Percentiles rank a stretch among this genome's conserved stretches.
Conservation (phyloP, 208 protist species). For the Herpetomonas tarakana region DNA sequence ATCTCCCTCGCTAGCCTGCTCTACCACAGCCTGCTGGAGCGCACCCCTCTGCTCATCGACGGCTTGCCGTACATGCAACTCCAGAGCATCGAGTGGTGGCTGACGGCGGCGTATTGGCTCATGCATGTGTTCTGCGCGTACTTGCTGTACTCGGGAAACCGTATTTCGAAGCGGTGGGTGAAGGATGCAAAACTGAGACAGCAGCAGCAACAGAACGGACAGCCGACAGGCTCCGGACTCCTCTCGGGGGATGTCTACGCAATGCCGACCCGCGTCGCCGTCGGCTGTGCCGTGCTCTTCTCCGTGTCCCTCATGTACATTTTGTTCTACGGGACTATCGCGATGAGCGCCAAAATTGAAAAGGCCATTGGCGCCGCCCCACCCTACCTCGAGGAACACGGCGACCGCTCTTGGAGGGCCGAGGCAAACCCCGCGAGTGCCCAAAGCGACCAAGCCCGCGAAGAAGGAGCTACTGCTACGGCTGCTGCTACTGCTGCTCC, state of each 20-base stretch:
- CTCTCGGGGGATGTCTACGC: conserved; percentile 6
- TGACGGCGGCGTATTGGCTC: not conserved
- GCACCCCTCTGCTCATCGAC: not conserved
- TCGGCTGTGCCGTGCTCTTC: conserved; percentile 26
- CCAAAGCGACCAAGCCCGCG: not conserved
- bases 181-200: too few species aligned
- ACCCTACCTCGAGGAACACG: not conserved
- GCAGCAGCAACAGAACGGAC: not conserved
- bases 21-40: not conserved
- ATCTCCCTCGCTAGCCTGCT: not conserved
- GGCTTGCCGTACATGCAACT: not conserved
- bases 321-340: conserved; percentile 23
- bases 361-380: not conserved
- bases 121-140: not conserved
- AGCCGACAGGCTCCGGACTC: conserved; percentile 1
- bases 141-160: not conserved
- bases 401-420: not conserved
- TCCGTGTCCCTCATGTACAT: conserved; percentile 29
- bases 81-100: not conserved
- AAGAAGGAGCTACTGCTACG: not conserved
- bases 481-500: not conserved
- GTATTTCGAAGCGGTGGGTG: not conserved
- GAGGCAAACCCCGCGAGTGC: not conserved
- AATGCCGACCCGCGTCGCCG: conserved; percentile 12
- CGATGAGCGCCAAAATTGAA: conserved; percentile 10